Conservation (phyloP, 208 protist species). For the Zelonia costaricensis region DNA sequence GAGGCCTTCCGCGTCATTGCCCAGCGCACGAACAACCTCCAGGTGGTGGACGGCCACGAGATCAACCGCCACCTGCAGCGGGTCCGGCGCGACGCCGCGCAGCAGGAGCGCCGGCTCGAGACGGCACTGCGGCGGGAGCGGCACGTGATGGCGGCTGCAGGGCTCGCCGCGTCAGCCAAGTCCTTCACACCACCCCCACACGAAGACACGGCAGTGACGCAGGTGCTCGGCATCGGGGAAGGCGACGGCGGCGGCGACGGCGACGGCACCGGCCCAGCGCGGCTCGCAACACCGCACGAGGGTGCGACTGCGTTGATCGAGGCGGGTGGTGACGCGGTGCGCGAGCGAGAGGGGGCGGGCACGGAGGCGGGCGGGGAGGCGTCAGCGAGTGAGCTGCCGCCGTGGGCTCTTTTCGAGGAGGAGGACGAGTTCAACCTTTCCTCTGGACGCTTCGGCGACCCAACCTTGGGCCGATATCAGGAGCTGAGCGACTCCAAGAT, state of each 20-base stretch:
- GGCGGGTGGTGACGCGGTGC: background rate
- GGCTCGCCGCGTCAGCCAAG: constrained; percentile 70
- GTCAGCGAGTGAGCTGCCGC: constrained; percentile 63
- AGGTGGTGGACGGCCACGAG: constrained; percentile 89
- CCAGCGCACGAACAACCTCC: constrained; percentile 87
- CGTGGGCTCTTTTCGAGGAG: constrained; percentile 77
- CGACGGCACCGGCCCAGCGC: background rate
- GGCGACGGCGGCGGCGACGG: background rate
- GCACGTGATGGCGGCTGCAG: constrained; percentile 62
- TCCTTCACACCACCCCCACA: constrained; percentile 38
- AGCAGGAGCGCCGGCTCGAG: constrained; percentile 52
- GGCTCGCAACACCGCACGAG: background rate
- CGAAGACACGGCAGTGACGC: constrained; percentile 2
- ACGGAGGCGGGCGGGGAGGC: background rate
- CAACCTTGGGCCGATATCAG: constrained; percentile 62
- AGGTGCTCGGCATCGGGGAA: constrained; percentile 52
- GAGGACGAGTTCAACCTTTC: constrained; percentile 85
- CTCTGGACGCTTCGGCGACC: constrained; percentile 79
- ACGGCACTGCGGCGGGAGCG: constrained; percentile 62
- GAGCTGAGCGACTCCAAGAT: constrained; percentile 87
- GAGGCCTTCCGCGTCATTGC: constrained; percentile 89
- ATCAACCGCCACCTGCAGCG: constrained; percentile 85
- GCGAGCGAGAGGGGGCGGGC: constrained; percentile 3
- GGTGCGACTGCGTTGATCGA: background rate
- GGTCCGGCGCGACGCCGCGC: constrained; percentile 50